Conservation (phyloP, 352 stramenopile genomes). For the Pythium coloratum region DNA sequence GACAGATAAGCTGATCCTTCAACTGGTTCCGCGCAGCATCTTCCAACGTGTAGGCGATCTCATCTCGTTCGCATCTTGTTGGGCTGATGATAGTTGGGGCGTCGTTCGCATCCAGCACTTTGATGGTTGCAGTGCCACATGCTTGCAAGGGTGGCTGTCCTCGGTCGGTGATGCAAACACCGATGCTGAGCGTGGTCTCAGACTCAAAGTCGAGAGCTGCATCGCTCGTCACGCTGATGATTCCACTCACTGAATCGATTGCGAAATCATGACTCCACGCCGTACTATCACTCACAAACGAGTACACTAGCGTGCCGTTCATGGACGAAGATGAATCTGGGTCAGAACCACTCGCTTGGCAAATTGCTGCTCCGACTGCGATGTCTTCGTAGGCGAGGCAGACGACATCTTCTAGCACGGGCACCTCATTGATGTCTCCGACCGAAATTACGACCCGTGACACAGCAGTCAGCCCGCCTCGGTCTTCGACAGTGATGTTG, state of each 20-base stretch:
- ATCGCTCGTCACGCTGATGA: constrained; percentile 8
- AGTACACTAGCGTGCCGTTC: constrained; percentile 16
- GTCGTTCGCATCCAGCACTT: constrained; percentile 31
- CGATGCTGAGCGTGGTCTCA: not conserved
- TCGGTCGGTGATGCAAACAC: constrained; percentile 19
- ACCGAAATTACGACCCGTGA: constrained; percentile 19
- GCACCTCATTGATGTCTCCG: constrained; percentile 28
- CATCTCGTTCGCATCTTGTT: constrained; percentile 15
- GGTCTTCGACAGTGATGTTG: constrained; percentile 17
- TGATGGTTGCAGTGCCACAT: constrained; percentile 23
- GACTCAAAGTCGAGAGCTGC: constrained; percentile 24
- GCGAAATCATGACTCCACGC: constrained; percentile 9
- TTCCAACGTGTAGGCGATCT: constrained; percentile 25
- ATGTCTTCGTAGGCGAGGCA: constrained; percentile 25
- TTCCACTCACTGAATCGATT: constrained; percentile 23
- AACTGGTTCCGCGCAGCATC: not conserved
- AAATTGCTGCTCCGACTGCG: constrained; percentile 4
- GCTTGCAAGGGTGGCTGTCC: constrained; percentile 18
- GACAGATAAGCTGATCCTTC: constrained; percentile 13
- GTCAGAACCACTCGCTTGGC: constrained; percentile 20
- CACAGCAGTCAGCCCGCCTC: constrained; percentile 6
- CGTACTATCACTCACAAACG: not conserved
- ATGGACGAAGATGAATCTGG: constrained; percentile 15
- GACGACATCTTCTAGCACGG: constrained; percentile 9
- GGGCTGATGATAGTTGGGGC: constrained; percentile 24